A percentile compares a stretch with the other conserved stretches of the same genome.
Evolutionary conservation across 148 eudicot genomes (phyloP).

Genomic region (Beta vulgaris): DNA sequence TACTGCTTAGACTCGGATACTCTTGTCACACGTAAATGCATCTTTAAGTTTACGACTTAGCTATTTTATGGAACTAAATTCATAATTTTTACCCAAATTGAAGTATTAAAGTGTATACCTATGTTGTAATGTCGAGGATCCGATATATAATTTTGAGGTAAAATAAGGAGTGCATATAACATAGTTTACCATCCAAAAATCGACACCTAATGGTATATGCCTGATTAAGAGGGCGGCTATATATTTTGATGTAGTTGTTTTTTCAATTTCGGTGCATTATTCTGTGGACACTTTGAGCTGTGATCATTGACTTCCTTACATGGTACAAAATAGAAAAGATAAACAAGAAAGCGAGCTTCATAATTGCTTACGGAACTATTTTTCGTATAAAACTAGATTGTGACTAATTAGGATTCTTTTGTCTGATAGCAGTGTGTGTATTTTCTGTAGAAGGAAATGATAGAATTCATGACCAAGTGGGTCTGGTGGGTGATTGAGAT

Average conservation of each 20-base stretch:
- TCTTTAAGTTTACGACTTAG: too few species aligned
- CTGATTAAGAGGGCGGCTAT: not conserved
- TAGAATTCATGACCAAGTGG: conserved; percentile 25
- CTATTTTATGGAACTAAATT: too few species aligned
- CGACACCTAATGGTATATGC: not conserved
- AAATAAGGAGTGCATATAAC: too few species aligned
- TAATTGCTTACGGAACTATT: conserved; percentile 20
- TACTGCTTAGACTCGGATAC: too few species aligned
- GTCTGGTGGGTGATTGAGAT: conserved; percentile 29
- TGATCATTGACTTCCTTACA: conserved; percentile 31
- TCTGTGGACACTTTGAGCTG: conserved; percentile 16
- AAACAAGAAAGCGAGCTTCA: conserved; percentile 15
- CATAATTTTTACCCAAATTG: too few species aligned
- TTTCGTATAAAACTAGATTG: conserved; percentile 19
- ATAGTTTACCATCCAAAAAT: too few species aligned
- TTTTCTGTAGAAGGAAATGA: not conserved
- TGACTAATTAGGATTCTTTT: conserved; percentile 23
- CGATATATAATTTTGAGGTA: too few species aligned
- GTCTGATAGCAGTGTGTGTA: conserved; percentile 16
- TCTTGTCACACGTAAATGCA: too few species aligned
- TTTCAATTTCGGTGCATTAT: not conserved
- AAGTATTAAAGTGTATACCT: too few species aligned
- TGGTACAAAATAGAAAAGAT: conserved; percentile 17
- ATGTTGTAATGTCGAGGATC: too few species aligned
- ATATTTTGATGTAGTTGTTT: not conserved